Evolutionary conservation across 805 yeast species (phyloP), one percentile per base, ranked within the genome.

Genomic region (Cyberlindnera meyerae): DNA sequence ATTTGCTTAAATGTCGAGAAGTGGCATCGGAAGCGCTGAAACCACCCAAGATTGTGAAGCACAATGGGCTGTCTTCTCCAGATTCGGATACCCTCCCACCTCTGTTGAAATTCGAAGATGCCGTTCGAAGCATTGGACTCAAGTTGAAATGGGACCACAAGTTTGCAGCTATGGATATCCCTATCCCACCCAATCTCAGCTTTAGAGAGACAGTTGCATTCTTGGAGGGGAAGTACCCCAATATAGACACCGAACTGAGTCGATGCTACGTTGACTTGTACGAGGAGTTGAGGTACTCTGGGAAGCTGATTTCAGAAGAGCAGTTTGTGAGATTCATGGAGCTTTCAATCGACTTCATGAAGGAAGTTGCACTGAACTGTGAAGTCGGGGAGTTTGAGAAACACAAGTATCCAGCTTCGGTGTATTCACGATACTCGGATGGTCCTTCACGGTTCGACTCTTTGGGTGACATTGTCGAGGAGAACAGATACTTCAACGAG

Each of bases 231-330:
- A 56, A 37, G 39, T 35, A 26, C 11, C 39, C 51, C 2, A 34
- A 57, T 42, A 31, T 58, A 44, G 14, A 43, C 20, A n/a, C 36
- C 2, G 24, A 18, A 3, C 24, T 47, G 13, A 47, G 48, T 25
- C 44, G 48, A 22, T 54, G 62, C 24, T 73, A 72, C 42, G 61
- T 77, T 4, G 63, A 62, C 4, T 56, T 74, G 11, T 88, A 86
- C 60, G 96, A 88, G 47, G 62, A 65, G 33, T 66, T 81, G 25
- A 65, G 86, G 41, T 88, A 77, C 57, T 73, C 90, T 6, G 82
- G 84, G 3, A 57, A 65, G 14, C 66, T 75, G 13, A 74, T 86
- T 13, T 58, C 71, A 1, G 77, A 79, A 44, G 64, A 61, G 4
- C 81, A 80, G 27, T 76, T 88, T 50, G 58, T 74, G 20, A 69